Percentiles rank a stretch among this genome's conserved stretches.
Conservation (phyloP, 192 early-diverging fungal genomes). For the Backusella psychrophila region DNA sequence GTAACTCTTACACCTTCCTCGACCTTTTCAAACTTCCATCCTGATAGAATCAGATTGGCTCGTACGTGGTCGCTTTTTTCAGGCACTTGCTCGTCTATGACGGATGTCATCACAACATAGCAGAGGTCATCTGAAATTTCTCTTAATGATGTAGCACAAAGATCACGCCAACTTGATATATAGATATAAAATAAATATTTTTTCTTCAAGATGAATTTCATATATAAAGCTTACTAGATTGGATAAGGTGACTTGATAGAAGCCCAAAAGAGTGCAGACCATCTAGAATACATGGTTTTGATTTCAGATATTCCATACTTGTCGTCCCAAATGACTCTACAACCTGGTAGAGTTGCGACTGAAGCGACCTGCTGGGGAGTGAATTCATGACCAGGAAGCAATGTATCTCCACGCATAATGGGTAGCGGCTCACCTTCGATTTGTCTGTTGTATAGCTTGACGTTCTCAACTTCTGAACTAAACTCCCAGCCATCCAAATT, state of each 20-base stretch:
- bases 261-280: conserved; percentile 33
- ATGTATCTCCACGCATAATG: conserved; percentile 49
- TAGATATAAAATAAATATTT: background rate
- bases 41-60: conserved; percentile 44
- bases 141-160: conserved; percentile 38
- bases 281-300: conserved; percentile 20
- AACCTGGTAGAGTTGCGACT: conserved; percentile 42
- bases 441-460: conserved; percentile 47
- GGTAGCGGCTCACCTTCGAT: conserved; percentile 40
- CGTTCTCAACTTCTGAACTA: conserved; percentile 39
- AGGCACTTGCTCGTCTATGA: conserved; percentile 47
- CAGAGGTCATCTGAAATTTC: conserved; percentile 31
- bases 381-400: conserved; percentile 38
- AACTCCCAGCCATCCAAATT: conserved; percentile 48
- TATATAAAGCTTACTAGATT: conserved; percentile 23
- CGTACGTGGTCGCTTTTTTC: conserved; percentile 49
- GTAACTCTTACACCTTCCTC: conserved; percentile 37
- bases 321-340: conserved; percentile 46
- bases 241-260: conserved; percentile 33
- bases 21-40: conserved; percentile 47
- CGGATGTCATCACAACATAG: conserved; percentile 47
- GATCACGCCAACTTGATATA: conserved; percentile 42
- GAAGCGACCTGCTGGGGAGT: conserved; percentile 45
- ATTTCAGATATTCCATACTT: conserved; percentile 31
- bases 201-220: background rate